Evolutionary conservation across 306 rosid genomes (phyloP), one percentile per base, ranked within the genome.

Genomic region (Carpinus viminea): DNA sequence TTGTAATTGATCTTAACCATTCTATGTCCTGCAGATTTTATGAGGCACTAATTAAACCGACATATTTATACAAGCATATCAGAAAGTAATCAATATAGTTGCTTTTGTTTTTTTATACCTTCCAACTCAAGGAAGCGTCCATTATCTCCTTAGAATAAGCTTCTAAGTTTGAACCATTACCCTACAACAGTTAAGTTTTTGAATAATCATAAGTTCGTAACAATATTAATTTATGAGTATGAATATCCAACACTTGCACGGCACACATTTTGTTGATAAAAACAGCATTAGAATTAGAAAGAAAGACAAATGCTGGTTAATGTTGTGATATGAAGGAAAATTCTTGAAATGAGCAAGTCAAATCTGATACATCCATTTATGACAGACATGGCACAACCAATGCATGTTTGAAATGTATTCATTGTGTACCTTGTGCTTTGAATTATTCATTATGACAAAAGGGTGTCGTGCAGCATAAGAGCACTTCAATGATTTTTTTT

Each of bases 91-190:
- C 50, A n/a, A 20, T 65, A 68, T 54, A 59, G 72, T 64, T 12
- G 18, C 50, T 41, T 46, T 31, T 31, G 34, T 31, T 1, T 31
- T 24, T 52, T 18, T 51, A 7, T 85, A 90, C 94, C 88, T 89
- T 68, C 96, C 96, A 91, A 64, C 75, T 13, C 55, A 91, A 75
- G 26, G 96, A 89, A 82, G 88, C 81, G 62, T 89, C 96, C 0
- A 56, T 9, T 3, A 73, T 73, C 72, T 31, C 79, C 0, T 76
- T 84, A 15, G 79, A 83, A 73, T 2, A 81, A 76, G 78, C 68
- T 81, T 81, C 91, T n/a, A 86, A 36, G 21, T 28, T 68, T 66
- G 91, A 89, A 65, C 93, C 93, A 31, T 61, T 36, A 77, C 70
- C 85, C 96, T 89, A 89, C 79, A 83, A 3, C 80, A 36, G 36